phyloP scores from a whole-genome alignment of 805 yeast genomes.

The Kluyveromyces wickerhamii region DNA sequence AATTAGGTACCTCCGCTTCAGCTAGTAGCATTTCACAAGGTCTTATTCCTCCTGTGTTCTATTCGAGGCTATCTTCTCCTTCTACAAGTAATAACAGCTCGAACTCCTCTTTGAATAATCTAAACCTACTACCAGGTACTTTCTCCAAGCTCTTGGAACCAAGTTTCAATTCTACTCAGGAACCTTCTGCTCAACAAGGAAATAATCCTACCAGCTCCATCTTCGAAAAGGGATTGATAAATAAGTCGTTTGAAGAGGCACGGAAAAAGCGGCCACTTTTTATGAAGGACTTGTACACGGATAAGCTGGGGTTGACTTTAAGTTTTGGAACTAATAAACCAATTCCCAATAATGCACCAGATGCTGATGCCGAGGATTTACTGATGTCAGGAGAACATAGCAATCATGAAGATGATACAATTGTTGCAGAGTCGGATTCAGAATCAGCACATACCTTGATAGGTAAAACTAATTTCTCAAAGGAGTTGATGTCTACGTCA shows the following conservation, averaged over 20 bases:
- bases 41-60: constrained; percentile 31
- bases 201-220: constrained; percentile 9
- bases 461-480: background rate
- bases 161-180: constrained; percentile 6
- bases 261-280: constrained; percentile 13
- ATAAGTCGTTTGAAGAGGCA: constrained; percentile 25
- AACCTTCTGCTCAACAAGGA: constrained; percentile 4
- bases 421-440: constrained; percentile 6
- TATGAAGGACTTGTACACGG: constrained; percentile 3
- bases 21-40: constrained; percentile 16
- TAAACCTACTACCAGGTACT: constrained; percentile 17
- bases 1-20: constrained; percentile 8
- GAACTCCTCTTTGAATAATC: constrained; percentile 19
- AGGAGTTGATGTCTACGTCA: constrained; percentile 2
- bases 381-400: constrained; percentile 21
- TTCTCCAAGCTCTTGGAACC: constrained; percentile 17
- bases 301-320: constrained; percentile 17
- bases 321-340: constrained; percentile 15
- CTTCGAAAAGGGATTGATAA: constrained; percentile 22
- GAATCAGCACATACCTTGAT: constrained; percentile 7
- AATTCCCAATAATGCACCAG: constrained; percentile 10
- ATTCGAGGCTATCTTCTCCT: constrained; percentile 28
- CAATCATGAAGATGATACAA: constrained; percentile 3
- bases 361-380: constrained; percentile 25
- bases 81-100: constrained; percentile 27